These are phyloP conservation scores for Euryodendron excelsum DNA, from an alignment of 148 eudicot species.

Conservation along the genomic window DNA sequence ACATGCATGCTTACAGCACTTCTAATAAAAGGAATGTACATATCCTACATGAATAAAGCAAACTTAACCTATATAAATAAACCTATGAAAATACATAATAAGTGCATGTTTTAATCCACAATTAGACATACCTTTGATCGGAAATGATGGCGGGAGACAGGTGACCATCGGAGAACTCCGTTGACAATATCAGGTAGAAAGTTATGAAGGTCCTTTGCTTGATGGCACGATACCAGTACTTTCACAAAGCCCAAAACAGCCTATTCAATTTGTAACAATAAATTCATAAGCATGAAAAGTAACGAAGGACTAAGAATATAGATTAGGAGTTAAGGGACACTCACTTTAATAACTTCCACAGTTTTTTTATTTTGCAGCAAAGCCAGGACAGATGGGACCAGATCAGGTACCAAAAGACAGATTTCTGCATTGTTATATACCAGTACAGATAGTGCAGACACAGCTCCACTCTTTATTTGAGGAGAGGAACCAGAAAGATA, in stretches of 20 bases:
- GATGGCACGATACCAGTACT: constrained; percentile 70
- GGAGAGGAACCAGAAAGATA: constrained; percentile 90
- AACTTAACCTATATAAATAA: constrained; percentile 5
- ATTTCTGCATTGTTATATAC: constrained; percentile 64
- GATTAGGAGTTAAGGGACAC: constrained; percentile 20
- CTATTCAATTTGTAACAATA: constrained; percentile 31
- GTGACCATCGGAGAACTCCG: constrained; percentile 81
- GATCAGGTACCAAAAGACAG: constrained; percentile 55
- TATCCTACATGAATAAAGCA: background rate
- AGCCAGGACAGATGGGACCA: constrained; percentile 69
- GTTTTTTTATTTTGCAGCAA: constrained; percentile 80
- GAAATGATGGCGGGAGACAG: constrained; percentile 85
- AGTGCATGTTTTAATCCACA: background rate
- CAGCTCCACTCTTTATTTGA: constrained; percentile 81
- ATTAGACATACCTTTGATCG: constrained; percentile 56
- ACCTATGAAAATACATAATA: background rate
- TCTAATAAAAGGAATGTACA: background rate
- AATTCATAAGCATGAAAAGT: constrained; percentile 13
- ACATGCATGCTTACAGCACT: background rate
- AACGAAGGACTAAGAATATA: constrained; percentile 1
- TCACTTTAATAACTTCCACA: constrained; percentile 82
- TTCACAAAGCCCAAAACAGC: constrained; percentile 87
- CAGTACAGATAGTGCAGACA: constrained; percentile 84
- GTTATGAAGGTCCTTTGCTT: constrained; percentile 60
- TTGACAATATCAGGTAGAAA: constrained; percentile 55